These are phyloP conservation scores for Fusarium papillatum DNA, from an alignment of 2,329 filamentous ascomycete genomes.

Conservation along the genomic window DNA sequence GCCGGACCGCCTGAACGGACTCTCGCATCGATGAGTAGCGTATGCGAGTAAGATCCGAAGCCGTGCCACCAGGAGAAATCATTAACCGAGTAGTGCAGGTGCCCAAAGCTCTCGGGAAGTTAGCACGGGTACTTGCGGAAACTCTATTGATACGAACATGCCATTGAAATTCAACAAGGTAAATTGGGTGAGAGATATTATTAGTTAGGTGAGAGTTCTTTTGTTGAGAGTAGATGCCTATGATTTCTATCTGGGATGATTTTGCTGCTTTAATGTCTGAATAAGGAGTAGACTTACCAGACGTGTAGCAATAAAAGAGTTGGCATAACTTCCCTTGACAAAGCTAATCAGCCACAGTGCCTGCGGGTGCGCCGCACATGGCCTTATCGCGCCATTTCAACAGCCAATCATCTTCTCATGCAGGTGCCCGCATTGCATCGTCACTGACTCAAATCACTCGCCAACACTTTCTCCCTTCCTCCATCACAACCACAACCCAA, in stretches of 20 bases:
- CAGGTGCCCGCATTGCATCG: not conserved
- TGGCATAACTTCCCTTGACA: not conserved
- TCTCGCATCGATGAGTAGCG: not conserved
- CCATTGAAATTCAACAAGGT: too few relatives aligned
- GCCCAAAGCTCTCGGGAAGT: not conserved
- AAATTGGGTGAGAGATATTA: too few relatives aligned
- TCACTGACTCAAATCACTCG: constrained; percentile 1
- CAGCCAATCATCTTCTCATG: not conserved
- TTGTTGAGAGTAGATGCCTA: too few relatives aligned
- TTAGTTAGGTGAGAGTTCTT: too few relatives aligned
- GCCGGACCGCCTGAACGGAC: not conserved
- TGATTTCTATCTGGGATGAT: too few relatives aligned
- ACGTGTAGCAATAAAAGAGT: not conserved
- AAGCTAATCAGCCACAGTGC: not conserved
- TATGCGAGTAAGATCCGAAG: not conserved
- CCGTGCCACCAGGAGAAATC: not conserved
- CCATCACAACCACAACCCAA: not conserved
- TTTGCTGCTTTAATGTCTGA: too few relatives aligned
- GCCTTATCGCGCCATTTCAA: not conserved
- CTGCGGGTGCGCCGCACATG: not conserved
- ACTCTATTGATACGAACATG: not conserved
- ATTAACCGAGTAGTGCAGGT: not conserved
- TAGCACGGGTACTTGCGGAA: not conserved
- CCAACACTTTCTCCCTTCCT: not conserved
- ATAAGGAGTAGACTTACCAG: not conserved